These are phyloP conservation scores for Leccinum olivaceopallidum DNA, from an alignment of 768 basidiomycete genomes.

Conservation along the genomic window DNA sequence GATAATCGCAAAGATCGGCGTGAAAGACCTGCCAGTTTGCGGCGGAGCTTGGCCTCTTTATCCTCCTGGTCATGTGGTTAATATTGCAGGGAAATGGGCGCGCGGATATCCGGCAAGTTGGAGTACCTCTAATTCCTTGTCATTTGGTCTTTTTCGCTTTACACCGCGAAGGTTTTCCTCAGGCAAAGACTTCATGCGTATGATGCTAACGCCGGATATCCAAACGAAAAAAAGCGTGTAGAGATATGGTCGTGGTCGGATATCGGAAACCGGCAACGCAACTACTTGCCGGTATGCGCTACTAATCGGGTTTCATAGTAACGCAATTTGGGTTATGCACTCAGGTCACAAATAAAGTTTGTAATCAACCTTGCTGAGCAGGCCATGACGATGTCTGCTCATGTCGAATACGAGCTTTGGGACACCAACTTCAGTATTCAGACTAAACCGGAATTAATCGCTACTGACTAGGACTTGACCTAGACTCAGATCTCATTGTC, in stretches of 20 bases:
- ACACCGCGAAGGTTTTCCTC: conserved; percentile 23
- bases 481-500: too few relatives aligned
- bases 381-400: neutral
- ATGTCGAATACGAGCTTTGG: neutral
- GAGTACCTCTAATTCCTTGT: conserved; percentile 35
- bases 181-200: neutral
- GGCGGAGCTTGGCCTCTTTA: conserved; percentile 42
- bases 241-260: too few relatives aligned
- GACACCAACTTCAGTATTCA: neutral
- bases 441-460: neutral
- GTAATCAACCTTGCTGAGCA: neutral
- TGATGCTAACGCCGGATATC: too few relatives aligned
- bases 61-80: conserved; percentile 36
- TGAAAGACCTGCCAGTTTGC: conserved; percentile 54
- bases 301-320: too few relatives aligned
- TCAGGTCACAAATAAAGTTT: neutral
- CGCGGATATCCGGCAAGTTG: neutral
- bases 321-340: too few relatives aligned
- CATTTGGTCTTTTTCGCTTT: conserved; percentile 47
- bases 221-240: too few relatives aligned
- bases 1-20: conserved; percentile 9
- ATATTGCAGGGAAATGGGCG: neutral
- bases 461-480: neutral
- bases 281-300: too few relatives aligned
- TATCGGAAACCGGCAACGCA: too few relatives aligned